Evolutionary conservation across 495 filamentous ascomycete genomes (phyloP), one percentile per base, ranked within the genome.

Genomic region (Talaromyces liani): DNA sequence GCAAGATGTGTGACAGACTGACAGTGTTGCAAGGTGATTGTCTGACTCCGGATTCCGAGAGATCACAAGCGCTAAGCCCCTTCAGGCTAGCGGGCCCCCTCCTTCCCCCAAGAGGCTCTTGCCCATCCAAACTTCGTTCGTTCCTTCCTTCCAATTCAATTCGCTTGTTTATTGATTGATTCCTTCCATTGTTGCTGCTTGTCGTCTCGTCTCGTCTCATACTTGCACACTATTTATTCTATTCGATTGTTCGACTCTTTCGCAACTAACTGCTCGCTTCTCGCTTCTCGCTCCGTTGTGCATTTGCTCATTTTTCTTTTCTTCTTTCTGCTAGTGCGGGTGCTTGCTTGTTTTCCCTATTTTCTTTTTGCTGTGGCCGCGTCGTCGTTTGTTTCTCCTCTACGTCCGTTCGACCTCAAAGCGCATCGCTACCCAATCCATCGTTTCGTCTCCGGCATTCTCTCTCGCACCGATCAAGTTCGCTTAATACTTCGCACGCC

Each of bases 71-170:
- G 10, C 45, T 49, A 49, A 70, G 65, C 31, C 71, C 65, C 67
- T 66, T 67, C 67, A 55, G 64, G 66, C 64, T 61, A 65, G 39
- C 53, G 58, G 60, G 41, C 29, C 57, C 63, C 64, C 47, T 58
- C 58, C 56, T 39, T 39, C 29, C 51, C 49, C 49, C 57, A 70
- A 72, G 74, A 74, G 73, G 74, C 75, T 79, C 70, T 74, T 68
- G 70, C 63, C 25, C 72, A 65, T 71, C 71, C 71, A 69, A 69
- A 69, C 68, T 68, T 68, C 70, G 72, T 67, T 68, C 70, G 71
- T 67, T 67, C 65, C 18, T 20, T 67, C 49, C 55, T 60, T 66
- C 62, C 61, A 29, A 29, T 62, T 45, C 14, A 31, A 33, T 18
- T 63, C 39, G 33, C 62, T 65, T 60, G 18, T 58, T 54, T 24